Conservation (phyloP, 1,284 basidiomycete species). For the Cutaneotrichosporon dermatis region DNA sequence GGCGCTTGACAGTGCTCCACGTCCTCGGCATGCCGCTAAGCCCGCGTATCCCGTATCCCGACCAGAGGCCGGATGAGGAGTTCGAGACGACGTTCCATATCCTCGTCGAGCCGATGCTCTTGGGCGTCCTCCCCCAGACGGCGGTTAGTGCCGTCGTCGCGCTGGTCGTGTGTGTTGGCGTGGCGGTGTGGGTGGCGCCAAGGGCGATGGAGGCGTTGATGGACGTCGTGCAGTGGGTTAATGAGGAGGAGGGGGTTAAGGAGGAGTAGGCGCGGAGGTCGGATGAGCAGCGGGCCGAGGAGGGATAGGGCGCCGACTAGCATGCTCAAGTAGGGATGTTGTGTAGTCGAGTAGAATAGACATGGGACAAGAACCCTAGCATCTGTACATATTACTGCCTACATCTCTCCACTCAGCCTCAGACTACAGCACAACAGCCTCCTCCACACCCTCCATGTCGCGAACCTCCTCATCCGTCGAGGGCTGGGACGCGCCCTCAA, state of each 20-base stretch:
- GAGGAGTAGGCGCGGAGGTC: neutral
- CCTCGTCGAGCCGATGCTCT: constrained; percentile 34
- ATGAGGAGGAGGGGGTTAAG: neutral
- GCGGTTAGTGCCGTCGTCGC: constrained; percentile 22
- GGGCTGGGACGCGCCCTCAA: no score
- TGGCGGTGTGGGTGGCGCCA: neutral
- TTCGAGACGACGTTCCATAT: constrained; percentile 28
- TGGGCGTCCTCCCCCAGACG: constrained; percentile 33
- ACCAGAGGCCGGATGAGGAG: neutral
- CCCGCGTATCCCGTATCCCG: constrained; percentile 23
- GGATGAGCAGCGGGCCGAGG: no score
- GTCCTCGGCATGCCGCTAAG: constrained; percentile 20
- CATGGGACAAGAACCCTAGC: no score
- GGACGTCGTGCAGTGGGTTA: neutral
- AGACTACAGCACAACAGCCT: constrained; percentile 6
- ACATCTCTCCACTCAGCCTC: no score
- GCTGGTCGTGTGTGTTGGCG: constrained; percentile 15
- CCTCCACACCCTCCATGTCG: constrained; percentile 16
- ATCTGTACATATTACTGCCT: neutral
- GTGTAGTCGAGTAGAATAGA: no score
- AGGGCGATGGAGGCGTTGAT: neutral
- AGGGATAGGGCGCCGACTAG: no score
- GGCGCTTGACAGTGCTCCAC: constrained; percentile 10
- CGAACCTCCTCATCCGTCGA: constrained; percentile 8
- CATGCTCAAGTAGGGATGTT: no score